Percentiles rank a stretch among this genome's conserved stretches.
Evolutionary conservation across 2,329 filamentous ascomycete species (phyloP).

Genomic region (Blastomyces silverae): DNA sequence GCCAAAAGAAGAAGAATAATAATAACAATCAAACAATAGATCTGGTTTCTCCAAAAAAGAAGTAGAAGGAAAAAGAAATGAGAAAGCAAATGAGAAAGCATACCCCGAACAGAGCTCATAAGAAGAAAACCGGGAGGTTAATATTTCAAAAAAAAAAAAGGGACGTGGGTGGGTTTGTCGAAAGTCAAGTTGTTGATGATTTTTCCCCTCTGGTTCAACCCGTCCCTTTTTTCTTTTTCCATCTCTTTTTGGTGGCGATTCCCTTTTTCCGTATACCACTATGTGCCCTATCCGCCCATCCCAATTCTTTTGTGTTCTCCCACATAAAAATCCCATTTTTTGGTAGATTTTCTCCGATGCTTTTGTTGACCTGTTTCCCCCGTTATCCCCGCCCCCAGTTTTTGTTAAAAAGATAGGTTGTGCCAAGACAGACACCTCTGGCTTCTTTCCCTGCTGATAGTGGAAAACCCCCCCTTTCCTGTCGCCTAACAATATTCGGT

Average conservation of each 20-base stretch:
- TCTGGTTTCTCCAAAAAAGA: conserved; percentile 2
- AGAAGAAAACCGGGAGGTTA: background rate
- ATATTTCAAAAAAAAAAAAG: conserved; percentile 12
- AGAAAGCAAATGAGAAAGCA: conserved; percentile 9
- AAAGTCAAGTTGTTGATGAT: background rate
- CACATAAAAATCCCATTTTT: conserved; percentile 13
- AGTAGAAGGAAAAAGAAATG: background rate
- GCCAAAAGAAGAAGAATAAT: conserved; percentile 2
- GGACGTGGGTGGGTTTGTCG: background rate
- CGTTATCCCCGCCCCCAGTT: conserved; percentile 9
- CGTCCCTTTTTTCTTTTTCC: background rate
- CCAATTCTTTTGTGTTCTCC: conserved; percentile 15
- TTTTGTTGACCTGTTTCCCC: conserved; percentile 15
- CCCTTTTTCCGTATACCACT: conserved; percentile 15
- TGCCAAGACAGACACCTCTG: conserved; percentile 11
- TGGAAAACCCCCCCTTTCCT: background rate
- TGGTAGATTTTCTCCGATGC: conserved; percentile 9
- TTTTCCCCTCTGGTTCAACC: conserved; percentile 11
- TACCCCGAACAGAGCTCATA: conserved; percentile 13
- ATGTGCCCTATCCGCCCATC: conserved; percentile 15
- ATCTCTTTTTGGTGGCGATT: conserved; percentile 8
- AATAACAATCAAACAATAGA: conserved; percentile 9
- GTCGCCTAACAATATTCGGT: background rate
- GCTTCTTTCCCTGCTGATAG: background rate
- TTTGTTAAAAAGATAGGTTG: conserved; percentile 19